Conservation (phyloP, 257 asterid genomes). For the Jacaranda mimosifolia region DNA sequence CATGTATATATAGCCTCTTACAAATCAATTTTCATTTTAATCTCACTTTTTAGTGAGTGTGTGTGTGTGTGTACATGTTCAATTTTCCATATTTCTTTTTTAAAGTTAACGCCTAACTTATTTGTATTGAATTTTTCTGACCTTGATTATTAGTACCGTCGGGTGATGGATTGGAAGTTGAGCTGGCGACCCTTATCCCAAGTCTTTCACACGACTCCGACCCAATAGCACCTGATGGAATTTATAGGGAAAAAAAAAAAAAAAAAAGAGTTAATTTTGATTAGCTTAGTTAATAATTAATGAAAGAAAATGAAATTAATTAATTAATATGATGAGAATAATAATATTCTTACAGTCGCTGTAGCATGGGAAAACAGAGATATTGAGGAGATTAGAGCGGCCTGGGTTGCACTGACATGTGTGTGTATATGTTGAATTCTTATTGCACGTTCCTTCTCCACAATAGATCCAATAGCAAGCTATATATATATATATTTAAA, state of each 20-base stretch:
- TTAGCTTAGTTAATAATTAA: no score
- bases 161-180: conserved; percentile 53
- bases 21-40: no score
- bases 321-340: neutral
- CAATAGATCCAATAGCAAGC: conserved; percentile 87
- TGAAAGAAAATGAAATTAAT: neutral
- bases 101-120: no score
- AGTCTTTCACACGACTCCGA: conserved; percentile 64
- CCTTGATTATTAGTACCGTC: conserved; percentile 41
- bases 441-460: conserved; percentile 73
- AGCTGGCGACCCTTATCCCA: conserved; percentile 52
- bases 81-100: no score
- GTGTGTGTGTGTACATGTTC: no score
- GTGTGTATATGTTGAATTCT: conserved; percentile 54
- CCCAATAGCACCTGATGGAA: conserved; percentile 85
- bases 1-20: no score
- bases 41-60: no score
- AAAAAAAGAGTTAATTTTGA: neutral
- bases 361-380: conserved; percentile 75
- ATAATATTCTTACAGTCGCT: conserved; percentile 58
- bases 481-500: neutral
- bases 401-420: conserved; percentile 73
- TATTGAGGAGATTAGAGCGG: conserved; percentile 59
- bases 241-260: no score
- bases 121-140: conserved; percentile 3